Conservation (phyloP, 106 monocot species). For the Xerophyta viscosa region DNA sequence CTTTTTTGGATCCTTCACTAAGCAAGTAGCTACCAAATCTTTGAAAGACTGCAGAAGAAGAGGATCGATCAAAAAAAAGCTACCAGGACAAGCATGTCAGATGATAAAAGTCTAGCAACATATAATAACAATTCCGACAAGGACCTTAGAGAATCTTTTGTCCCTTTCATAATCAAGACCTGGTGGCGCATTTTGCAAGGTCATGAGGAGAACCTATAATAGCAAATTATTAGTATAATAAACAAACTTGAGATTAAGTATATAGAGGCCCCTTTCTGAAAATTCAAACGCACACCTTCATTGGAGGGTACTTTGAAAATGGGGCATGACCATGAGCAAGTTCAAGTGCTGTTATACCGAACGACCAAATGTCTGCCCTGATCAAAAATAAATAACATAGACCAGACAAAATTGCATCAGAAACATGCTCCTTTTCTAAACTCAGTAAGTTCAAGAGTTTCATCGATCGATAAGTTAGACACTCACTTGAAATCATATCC, state of each 20-base stretch:
- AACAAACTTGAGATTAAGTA: too few relatives aligned
- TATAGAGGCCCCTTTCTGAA: neutral
- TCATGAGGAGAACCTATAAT: constrained; percentile 86
- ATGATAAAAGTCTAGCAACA: too few relatives aligned
- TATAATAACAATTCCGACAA: too few relatives aligned
- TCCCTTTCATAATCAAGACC: constrained; percentile 91
- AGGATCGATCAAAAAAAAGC: too few relatives aligned
- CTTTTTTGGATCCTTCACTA: constrained; percentile 98
- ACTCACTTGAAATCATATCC: constrained; percentile 97
- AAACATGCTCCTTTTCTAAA: too few relatives aligned
- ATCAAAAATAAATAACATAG: constrained; percentile 8
- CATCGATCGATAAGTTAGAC: neutral
- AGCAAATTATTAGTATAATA: neutral
- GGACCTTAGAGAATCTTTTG: constrained; percentile 85
- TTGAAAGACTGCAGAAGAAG: constrained; percentile 84
- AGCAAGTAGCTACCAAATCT: constrained; percentile 75
- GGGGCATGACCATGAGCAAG: constrained; percentile 98
- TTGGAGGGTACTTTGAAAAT: constrained; percentile 93
- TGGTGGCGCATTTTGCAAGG: constrained; percentile 94
- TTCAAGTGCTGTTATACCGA: constrained; percentile 93
- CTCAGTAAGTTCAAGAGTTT: neutral
- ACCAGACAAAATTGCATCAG: neutral
- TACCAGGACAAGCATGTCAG: too few relatives aligned
- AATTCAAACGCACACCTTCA: constrained; percentile 54
- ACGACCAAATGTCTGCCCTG: constrained; percentile 98